Conservation (phyloP, 225 moss, liverwort and hornwort genomes). For the Polytrichum commune region DNA sequence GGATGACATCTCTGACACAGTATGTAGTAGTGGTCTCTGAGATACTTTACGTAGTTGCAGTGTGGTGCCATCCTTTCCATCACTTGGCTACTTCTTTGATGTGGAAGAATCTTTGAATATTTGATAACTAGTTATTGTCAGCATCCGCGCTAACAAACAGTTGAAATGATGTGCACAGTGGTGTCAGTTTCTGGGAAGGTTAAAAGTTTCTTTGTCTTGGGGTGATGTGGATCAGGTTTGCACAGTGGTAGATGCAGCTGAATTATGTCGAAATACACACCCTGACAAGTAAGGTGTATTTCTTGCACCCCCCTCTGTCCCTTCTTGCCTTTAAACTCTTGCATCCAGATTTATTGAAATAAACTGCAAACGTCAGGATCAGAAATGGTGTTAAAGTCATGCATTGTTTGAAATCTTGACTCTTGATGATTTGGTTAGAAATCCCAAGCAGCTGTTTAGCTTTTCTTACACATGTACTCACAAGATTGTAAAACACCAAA, state of each 20-base stretch:
- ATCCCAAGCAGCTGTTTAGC: too few species aligned
- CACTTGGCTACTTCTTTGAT: too few species aligned
- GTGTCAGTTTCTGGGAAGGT: too few species aligned
- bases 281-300: constrained; percentile 99
- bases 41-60: constrained; percentile 1
- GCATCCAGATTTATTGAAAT: not conserved
- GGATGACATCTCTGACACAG: constrained; percentile 97
- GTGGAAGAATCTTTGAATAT: too few species aligned
- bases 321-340: constrained; percentile 11
- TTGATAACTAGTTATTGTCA: not conserved
- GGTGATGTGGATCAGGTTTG: constrained; percentile 64
- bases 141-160: not conserved
- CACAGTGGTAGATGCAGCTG: constrained; percentile 98
- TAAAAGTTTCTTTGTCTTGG: not conserved
- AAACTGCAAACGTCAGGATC: too few species aligned
- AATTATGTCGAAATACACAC: constrained; percentile 94
- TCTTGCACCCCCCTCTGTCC: constrained; percentile 52
- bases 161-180: too few species aligned
- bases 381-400: too few species aligned
- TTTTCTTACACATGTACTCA: too few species aligned
- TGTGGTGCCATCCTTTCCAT: not conserved
- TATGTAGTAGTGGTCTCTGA: constrained; percentile 29
- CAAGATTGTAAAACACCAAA: too few species aligned
- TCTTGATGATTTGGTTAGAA: too few species aligned
- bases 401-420: too few species aligned